Conservation (phyloP, 305 asterid genomes). For the Solanum chacoense region DNA sequence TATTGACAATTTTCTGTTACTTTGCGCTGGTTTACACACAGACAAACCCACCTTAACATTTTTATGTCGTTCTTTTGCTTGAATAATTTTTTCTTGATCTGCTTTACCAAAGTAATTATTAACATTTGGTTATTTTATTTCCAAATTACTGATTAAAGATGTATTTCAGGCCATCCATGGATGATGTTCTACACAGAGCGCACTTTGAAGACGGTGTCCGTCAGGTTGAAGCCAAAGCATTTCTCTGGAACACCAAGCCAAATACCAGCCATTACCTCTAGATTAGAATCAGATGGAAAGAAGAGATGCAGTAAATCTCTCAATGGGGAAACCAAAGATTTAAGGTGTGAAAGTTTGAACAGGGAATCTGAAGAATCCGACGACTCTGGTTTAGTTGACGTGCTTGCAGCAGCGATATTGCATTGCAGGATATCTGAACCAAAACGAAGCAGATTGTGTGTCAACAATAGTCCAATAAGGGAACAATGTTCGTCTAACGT, state of each 20-base stretch:
- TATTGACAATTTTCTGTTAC: neutral
- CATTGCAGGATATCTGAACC: conserved; percentile 38
- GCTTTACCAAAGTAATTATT: neutral
- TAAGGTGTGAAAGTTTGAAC: conserved; percentile 2
- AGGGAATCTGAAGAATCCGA: conserved; percentile 21
- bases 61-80: neutral
- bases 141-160: neutral
- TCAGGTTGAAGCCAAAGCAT: conserved; percentile 21
- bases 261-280: conserved; percentile 9
- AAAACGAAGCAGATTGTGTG: conserved; percentile 30
- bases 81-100: neutral
- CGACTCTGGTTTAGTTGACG: conserved; percentile 29
- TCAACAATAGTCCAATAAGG: conserved; percentile 30
- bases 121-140: neutral
- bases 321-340: neutral
- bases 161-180: conserved; percentile 39
- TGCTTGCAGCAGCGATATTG: conserved; percentile 32
- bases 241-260: conserved; percentile 8
- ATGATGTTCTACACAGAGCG: conserved; percentile 31
- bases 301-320: neutral
- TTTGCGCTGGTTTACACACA: neutral
- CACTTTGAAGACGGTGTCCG: conserved; percentile 14
- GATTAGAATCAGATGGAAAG: conserved; percentile 6
- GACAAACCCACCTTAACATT: neutral
- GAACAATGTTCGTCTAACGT: conserved; percentile 40